These are phyloP conservation scores for Zelonia costaricensis DNA, from an alignment of 208 protist species.

Conservation along the genomic window DNA sequence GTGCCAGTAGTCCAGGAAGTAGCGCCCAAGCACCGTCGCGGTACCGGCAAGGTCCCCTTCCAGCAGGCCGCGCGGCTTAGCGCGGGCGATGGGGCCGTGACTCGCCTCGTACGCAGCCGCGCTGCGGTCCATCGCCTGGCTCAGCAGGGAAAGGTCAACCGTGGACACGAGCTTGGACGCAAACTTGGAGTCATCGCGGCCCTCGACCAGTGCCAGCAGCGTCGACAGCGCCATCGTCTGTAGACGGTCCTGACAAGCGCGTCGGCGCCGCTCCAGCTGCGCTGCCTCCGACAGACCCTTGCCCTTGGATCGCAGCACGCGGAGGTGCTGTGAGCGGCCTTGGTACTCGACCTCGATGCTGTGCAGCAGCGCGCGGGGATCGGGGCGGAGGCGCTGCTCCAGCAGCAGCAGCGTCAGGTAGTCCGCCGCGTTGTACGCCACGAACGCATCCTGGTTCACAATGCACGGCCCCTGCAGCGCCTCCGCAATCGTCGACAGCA, in stretches of 20 bases:
- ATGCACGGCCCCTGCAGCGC: conserved; percentile 56
- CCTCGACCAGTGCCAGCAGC: conserved; percentile 60
- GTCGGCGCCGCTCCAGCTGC: conserved; percentile 14
- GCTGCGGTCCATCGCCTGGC: conserved; percentile 45
- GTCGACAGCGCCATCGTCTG: conserved; percentile 39
- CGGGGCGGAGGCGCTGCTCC: conserved; percentile 8
- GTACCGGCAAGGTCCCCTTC: conserved; percentile 30
- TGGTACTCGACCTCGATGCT: conserved; percentile 23
- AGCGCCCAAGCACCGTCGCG: conserved; percentile 24
- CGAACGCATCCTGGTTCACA: conserved; percentile 56
- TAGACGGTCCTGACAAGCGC: conserved; percentile 17
- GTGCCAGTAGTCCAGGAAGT: conserved; percentile 42
- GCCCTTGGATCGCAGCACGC: too few relatives aligned
- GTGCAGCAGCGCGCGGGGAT: conserved; percentile 18
- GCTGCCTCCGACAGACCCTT: neutral
- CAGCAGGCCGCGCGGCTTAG: conserved; percentile 25
- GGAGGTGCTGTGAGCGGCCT: too few relatives aligned
- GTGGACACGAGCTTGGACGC: conserved; percentile 36
- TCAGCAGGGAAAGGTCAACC: conserved; percentile 40
- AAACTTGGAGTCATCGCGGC: conserved; percentile 45
- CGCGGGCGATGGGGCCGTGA: conserved; percentile 34
- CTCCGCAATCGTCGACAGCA: conserved; percentile 49
- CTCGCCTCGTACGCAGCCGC: conserved; percentile 31
- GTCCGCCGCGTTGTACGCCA: conserved; percentile 48
- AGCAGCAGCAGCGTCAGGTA: conserved; percentile 46